phyloP scores from a whole-genome alignment of 495 filamentous ascomycete genomes.

The Tuber microsphaerosporum region DNA sequence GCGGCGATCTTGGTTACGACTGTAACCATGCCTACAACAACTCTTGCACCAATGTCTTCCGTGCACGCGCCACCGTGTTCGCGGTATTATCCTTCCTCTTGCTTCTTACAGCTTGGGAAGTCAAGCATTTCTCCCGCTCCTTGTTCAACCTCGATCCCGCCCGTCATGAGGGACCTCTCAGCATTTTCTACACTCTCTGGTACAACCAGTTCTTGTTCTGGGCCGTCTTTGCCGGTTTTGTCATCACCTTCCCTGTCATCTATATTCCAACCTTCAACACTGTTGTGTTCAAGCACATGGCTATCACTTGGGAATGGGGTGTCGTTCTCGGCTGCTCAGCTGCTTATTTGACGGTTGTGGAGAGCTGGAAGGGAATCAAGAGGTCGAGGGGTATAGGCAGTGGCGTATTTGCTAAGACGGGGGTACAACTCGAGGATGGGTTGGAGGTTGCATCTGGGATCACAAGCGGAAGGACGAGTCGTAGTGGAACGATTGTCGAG shows the following conservation, averaged over 20 bases:
- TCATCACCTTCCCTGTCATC: conserved; percentile 53
- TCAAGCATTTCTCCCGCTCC: conserved; percentile 52
- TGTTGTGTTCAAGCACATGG: conserved; percentile 53
- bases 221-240: conserved; percentile 51
- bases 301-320: conserved; percentile 56
- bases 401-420: conserved; percentile 23
- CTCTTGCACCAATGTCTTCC: conserved; percentile 51
- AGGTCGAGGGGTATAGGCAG: conserved; percentile 37
- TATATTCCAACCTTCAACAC: conserved; percentile 53
- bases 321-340: conserved; percentile 48
- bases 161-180: conserved; percentile 44
- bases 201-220: conserved; percentile 55
- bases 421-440: conserved; percentile 26
- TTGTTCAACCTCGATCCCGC: conserved; percentile 52
- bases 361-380: conserved; percentile 53
- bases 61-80: conserved; percentile 64
- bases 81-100: conserved; percentile 56
- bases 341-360: conserved; percentile 48
- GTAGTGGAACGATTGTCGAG: conserved; percentile 34
- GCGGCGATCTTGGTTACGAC: conserved; percentile 46
- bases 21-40: conserved; percentile 50
- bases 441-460: conserved; percentile 14
- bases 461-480: conserved; percentile 27
- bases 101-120: conserved; percentile 55
- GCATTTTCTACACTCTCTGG: conserved; percentile 50